phyloP scores from a whole-genome alignment of 495 filamentous ascomycete genomes.

The Podospora appendiculata region DNA sequence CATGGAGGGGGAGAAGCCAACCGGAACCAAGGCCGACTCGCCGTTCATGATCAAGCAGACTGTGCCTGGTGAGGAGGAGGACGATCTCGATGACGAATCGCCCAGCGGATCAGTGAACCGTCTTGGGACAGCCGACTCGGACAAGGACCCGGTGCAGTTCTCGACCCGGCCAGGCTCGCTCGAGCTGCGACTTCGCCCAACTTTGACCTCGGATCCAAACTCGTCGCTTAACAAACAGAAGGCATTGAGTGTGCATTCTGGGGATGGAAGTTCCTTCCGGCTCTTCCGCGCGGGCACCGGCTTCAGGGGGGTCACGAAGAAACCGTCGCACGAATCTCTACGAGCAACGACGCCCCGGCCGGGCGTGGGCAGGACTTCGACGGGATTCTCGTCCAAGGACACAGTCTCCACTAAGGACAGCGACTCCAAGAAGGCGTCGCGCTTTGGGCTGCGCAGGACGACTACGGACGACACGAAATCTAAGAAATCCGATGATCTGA shows the following conservation, averaged over 20 bases:
- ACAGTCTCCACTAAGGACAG: slow-evolving; percentile 25
- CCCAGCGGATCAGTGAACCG: slow-evolving; percentile 24
- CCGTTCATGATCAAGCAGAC: slow-evolving; percentile 80
- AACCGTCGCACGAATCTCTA: slow-evolving; percentile 62
- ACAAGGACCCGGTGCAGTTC: slow-evolving; percentile 29
- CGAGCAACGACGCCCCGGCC: slow-evolving; percentile 37
- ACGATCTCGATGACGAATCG: slow-evolving; percentile 41
- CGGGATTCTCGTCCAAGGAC: slow-evolving; percentile 37
- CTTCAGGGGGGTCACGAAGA: slow-evolving; percentile 43
- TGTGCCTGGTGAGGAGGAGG: slow-evolving; percentile 57
- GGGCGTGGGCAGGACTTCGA: slow-evolving; percentile 44
- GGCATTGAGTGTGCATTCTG: slow-evolving; percentile 40
- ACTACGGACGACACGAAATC: slow-evolving; percentile 32
- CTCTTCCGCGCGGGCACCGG: slow-evolving; percentile 41
- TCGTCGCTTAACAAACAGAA: slow-evolving; percentile 36
- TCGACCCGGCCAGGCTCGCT: slow-evolving; percentile 58
- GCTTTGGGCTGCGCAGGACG: slow-evolving; percentile 34
- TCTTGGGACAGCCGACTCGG: slow-evolving; percentile 21
- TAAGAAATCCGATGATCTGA: slow-evolving; percentile 76
- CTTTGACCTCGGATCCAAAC: slow-evolving; percentile 54
- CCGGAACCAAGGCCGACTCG: slow-evolving; percentile 50
- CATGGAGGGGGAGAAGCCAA: slow-evolving; percentile 44
- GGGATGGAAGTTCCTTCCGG: slow-evolving; percentile 44
- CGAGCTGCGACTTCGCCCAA: slow-evolving; percentile 71
- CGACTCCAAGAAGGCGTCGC: slow-evolving; percentile 43